Percentiles rank a stretch among this genome's conserved stretches.
Conservation (phyloP, 1,284 basidiomycete species). For the Apiotrichum akiyoshidainum region DNA sequence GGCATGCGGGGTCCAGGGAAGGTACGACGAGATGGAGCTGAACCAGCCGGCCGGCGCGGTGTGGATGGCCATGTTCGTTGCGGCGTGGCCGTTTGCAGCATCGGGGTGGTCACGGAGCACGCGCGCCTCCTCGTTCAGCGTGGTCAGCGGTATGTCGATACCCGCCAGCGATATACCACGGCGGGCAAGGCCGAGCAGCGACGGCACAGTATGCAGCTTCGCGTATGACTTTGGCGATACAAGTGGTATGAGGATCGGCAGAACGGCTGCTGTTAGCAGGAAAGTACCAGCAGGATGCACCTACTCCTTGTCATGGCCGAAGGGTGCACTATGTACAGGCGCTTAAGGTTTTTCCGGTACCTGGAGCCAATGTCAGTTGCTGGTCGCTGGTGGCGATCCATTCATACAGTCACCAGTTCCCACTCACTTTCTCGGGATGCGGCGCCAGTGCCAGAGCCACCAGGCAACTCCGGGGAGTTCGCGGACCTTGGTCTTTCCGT, state of each 20-base stretch:
- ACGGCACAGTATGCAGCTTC: slow-evolving; percentile 38
- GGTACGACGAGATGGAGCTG: slow-evolving; percentile 4
- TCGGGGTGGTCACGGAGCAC: slow-evolving; percentile 25
- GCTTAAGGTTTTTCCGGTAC: slow-evolving; percentile 43
- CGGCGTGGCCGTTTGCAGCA: neutral
- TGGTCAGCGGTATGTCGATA: slow-evolving; percentile 28
- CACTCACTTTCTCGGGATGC: slow-evolving; percentile 37
- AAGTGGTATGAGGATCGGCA: slow-evolving; percentile 38
- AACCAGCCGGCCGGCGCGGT: neutral
- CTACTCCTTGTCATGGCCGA: slow-evolving; percentile 35
- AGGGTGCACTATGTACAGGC: slow-evolving; percentile 45
- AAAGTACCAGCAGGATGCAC: slow-evolving; percentile 4
- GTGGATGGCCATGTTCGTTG: neutral
- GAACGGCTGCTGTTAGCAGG: slow-evolving; percentile 21
- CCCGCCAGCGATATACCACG: slow-evolving; percentile 30
- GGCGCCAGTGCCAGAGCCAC: slow-evolving; percentile 41
- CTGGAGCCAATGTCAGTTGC: slow-evolving; percentile 17
- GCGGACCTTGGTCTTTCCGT: slow-evolving; percentile 16
- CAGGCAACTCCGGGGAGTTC: slow-evolving; percentile 34
- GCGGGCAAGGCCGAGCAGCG: slow-evolving; percentile 28
- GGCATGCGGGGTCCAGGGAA: neutral
- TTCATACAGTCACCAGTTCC: neutral
- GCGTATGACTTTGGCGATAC: slow-evolving; percentile 42
- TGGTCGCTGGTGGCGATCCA: neutral
- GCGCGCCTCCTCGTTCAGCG: slow-evolving; percentile 33